A percentile compares a stretch with the other conserved stretches of the same genome.
These are phyloP conservation scores for Pochonia chlamydosporia DNA, from an alignment of 2,329 filamentous ascomycete genomes.

Conservation along the genomic window DNA sequence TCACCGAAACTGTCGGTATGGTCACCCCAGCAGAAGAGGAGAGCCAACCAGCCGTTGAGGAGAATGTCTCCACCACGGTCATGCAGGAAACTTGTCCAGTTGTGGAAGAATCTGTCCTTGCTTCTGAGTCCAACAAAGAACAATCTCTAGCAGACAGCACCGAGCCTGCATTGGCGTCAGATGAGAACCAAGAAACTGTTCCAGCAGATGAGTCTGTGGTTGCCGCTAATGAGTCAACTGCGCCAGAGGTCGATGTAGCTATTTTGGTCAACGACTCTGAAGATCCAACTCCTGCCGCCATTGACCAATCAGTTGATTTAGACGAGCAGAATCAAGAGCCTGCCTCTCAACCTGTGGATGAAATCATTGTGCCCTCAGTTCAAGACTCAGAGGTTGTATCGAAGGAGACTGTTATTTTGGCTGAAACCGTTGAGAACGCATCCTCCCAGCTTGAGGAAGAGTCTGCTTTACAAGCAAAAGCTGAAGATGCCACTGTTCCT, in stretches of 20 bases:
- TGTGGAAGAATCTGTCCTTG: background rate
- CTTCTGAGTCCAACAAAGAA: background rate
- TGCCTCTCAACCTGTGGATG: background rate
- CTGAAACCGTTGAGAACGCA: background rate
- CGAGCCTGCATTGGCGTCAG: no score
- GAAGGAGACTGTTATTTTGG: background rate
- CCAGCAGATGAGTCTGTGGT: no score
- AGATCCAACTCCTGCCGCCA: background rate
- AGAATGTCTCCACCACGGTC: background rate
- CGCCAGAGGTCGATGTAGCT: background rate
- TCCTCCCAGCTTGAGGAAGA: background rate
- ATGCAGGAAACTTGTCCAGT: background rate
- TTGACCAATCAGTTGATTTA: background rate
- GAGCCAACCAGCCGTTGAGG: background rate
- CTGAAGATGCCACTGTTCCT: background rate
- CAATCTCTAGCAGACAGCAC: background rate
- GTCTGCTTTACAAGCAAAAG: background rate
- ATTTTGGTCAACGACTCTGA: background rate
- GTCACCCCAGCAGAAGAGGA: background rate
- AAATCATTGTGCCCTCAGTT: background rate
- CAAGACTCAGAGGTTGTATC: background rate
- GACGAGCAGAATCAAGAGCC: background rate
- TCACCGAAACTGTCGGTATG: background rate
- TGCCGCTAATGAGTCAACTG: background rate
- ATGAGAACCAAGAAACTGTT: no score